Conservation (phyloP, 352 stramenopile genomes). For the Pythium scleroteichum region DNA sequence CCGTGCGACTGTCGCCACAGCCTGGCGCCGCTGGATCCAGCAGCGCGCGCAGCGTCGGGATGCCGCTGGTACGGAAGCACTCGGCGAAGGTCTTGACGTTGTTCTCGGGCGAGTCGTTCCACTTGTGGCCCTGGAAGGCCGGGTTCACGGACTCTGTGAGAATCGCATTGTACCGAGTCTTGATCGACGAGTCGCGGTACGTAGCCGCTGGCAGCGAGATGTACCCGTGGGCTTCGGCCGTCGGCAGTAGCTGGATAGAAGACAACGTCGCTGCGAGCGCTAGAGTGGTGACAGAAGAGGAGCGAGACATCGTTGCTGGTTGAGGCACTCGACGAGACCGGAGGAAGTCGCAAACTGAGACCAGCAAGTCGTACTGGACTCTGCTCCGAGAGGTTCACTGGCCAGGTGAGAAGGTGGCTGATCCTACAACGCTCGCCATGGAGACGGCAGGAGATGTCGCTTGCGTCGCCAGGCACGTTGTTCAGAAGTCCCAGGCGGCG, state of each 20-base stretch:
- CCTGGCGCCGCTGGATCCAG: conserved; percentile 28
- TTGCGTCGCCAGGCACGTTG: too few relatives aligned
- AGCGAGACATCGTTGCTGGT: neutral
- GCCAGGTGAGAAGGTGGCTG: too few relatives aligned
- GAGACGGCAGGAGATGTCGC: neutral
- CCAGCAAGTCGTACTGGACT: conserved; percentile 12
- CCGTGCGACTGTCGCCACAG: conserved; percentile 35
- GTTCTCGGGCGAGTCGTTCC: conserved; percentile 34
- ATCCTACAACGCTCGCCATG: neutral
- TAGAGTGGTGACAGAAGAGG: neutral
- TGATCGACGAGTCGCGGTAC: conserved; percentile 35
- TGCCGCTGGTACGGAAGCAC: conserved; percentile 22
- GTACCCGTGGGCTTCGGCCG: conserved; percentile 34
- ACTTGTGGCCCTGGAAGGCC: conserved; percentile 36
- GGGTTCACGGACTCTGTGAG: conserved; percentile 25
- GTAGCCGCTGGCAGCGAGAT: conserved; percentile 31
- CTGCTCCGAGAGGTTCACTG: too few relatives aligned
- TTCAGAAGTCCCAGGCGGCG: too few relatives aligned
- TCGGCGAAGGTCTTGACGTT: conserved; percentile 32
- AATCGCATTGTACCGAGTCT: conserved; percentile 31
- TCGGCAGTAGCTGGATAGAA: neutral
- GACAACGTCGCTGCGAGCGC: conserved; percentile 2
- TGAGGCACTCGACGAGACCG: neutral
- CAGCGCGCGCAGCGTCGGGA: conserved; percentile 27
- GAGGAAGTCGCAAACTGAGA: conserved; percentile 12